Conservation (phyloP, 2,329 filamentous ascomycete genomes). For the Curvularia lunata region DNA sequence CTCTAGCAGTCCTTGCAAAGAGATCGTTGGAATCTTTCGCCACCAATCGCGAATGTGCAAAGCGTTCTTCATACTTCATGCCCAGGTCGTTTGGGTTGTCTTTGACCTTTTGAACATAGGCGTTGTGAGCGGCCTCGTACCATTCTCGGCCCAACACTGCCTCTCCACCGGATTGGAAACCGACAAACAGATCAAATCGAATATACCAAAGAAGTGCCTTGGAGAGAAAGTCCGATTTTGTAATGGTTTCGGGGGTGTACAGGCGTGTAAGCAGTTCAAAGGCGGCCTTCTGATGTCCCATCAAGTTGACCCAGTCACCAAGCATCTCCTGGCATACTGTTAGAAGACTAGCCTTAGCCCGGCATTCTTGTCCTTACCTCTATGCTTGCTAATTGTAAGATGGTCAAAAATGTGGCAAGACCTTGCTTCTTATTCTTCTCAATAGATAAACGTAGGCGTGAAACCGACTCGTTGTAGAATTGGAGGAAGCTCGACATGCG, state of each 20-base stretch:
- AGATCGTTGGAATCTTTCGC: slow-evolving; percentile 81
- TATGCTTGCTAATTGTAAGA: slow-evolving; percentile 89
- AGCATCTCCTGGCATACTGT: slow-evolving; percentile 74
- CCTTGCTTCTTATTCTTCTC: slow-evolving; percentile 73
- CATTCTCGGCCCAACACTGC: slow-evolving; percentile 77
- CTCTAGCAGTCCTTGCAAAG: slow-evolving; percentile 71
- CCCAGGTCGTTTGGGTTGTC: slow-evolving; percentile 67
- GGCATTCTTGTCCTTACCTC: slow-evolving; percentile 66
- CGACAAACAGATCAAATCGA: slow-evolving; percentile 84
- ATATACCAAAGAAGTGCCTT: slow-evolving; percentile 87
- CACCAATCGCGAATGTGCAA: slow-evolving; percentile 72
- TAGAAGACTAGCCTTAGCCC: slow-evolving; percentile 3
- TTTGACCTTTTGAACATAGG: slow-evolving; percentile 65
- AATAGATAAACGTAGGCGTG: slow-evolving; percentile 73
- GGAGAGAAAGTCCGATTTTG: slow-evolving; percentile 72
- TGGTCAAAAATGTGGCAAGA: slow-evolving; percentile 79
- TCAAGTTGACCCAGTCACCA: slow-evolving; percentile 92
- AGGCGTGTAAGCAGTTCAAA: slow-evolving; percentile 78
- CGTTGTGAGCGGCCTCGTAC: slow-evolving; percentile 71
- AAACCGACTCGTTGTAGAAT: slow-evolving; percentile 90
- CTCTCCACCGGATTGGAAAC: slow-evolving; percentile 79
- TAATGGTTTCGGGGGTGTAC: slow-evolving; percentile 76
- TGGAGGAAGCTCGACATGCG: slow-evolving; percentile 81
- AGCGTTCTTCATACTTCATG: slow-evolving; percentile 71
- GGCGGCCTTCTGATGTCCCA: slow-evolving; percentile 91